Evolutionary conservation across 176 grass and related monocot genomes (phyloP).

Genomic region (Avena sativa): DNA sequence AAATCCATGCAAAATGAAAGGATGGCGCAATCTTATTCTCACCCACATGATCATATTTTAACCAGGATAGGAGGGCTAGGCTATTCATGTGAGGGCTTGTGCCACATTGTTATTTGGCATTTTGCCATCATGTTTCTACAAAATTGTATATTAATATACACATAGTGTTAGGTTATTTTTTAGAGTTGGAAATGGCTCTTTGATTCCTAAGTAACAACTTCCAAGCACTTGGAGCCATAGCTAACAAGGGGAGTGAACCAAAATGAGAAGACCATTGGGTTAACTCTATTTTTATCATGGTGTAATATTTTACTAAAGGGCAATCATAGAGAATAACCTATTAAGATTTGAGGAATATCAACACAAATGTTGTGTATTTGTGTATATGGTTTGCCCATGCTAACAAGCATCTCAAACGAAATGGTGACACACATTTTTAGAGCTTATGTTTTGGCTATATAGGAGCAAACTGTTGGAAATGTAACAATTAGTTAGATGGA

Average conservation of each 20-base stretch:
- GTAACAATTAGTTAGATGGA: not conserved
- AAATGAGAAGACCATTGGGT: not conserved
- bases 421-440: not conserved
- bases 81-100: not conserved
- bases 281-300: not conserved
- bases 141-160: not conserved
- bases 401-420: not conserved
- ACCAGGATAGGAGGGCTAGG: not conserved
- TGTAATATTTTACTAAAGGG: not conserved
- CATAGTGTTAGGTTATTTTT: not conserved
- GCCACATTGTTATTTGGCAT: not conserved
- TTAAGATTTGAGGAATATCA: too few species aligned
- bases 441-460: not conserved
- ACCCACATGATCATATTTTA: not conserved
- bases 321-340: too few species aligned
- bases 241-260: not conserved
- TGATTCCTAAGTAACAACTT: not conserved
- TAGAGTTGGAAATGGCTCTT: not conserved
- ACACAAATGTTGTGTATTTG: too few species aligned
- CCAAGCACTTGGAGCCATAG: not conserved
- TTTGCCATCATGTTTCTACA: not conserved
- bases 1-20: too few species aligned
- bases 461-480: not conserved
- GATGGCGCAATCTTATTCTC: not conserved
- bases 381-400: not conserved